A percentile compares a stretch with the other conserved stretches of the same genome.
These are phyloP conservation scores for Scleroderma citrinum DNA, from an alignment of 768 basidiomycete genomes.

Conservation along the genomic window DNA sequence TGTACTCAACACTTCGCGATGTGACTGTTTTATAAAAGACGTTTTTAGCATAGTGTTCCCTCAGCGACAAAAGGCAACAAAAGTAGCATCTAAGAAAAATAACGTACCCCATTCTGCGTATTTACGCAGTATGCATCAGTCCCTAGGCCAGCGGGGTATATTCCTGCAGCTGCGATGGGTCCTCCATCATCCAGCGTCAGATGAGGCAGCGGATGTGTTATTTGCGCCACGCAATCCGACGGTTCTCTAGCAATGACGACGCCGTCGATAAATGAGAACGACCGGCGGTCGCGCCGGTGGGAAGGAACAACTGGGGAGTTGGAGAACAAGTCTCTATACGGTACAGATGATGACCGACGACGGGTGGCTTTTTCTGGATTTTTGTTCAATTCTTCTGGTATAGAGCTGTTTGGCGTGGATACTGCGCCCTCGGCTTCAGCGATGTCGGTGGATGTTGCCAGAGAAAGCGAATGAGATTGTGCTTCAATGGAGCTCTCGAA, in stretches of 20 bases:
- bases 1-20: neutral
- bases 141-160: neutral
- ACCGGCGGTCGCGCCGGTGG: neutral
- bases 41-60: no score
- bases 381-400: neutral
- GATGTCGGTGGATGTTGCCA: conserved; percentile 12
- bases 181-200: neutral
- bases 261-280: conserved; percentile 4
- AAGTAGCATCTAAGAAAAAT: neutral
- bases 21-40: no score
- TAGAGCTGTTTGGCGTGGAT: neutral
- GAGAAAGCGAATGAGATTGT: conserved; percentile 3
- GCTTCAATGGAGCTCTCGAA: conserved; percentile 3
- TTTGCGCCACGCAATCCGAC: conserved; percentile 6
- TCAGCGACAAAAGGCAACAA: no score
- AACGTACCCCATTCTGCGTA: conserved; percentile 9
- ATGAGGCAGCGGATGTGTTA: neutral
- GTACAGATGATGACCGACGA: conserved; percentile 8
- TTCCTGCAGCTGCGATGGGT: neutral
- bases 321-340: conserved; percentile 1
- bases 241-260: neutral
- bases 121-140: neutral
- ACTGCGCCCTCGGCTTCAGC: neutral
- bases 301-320: neutral
- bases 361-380: neutral